Base-by-base conservation (phyloP, 495 filamentous ascomycete species). In the Podospora bellae-mahoneyi region DNA sequence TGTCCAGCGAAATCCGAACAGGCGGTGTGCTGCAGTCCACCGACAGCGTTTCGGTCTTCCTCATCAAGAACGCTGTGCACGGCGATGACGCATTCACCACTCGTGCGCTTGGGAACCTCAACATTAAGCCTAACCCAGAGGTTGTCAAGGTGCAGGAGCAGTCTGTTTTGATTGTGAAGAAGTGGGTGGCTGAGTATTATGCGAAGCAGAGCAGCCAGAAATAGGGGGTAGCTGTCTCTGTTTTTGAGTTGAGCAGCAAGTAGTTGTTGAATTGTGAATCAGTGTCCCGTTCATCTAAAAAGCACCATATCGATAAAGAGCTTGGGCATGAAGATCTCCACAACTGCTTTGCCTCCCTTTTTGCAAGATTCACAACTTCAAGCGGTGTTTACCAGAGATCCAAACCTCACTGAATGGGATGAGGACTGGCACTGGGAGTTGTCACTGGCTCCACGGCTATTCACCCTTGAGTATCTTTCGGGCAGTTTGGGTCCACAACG, bases 61-160 rank as follows among this genome's bases (percentile, higher is more conserved):
- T 88, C 53, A 85, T 90, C 64, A 85, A 85, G 4, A 83, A 83
- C 9, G 85, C 82, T 0, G 80, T 84, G 64, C 85, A 87, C 68
- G 83, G 79, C 66, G 82, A 81, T 48, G 85, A 87, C 70, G 71
- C 85, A 1, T 69, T 83, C 23, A 73, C 79, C 18, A 64, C 68
- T 16, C 81, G 84, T 66, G 82, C 74, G 0, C 65, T 68, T 28
- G 77, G 68, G 0, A 76, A 76, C 20, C 60, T 68, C 2, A 71
- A 69, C 4, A 60, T 77, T 56, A 60, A 76, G 67, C 74, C 76
- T 56, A 77, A 82, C 58, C 77, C 78, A 27, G 81, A 84, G 64
- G 76, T 87, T 0, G 72, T 75, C 5, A 82, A 84, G 64, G 73
- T 73, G 7, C 71, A 73, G 60, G 55, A 70, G 34, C 65, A 72